Conservation (phyloP, 805 yeast genomes). For the Nakazawaea populi region DNA sequence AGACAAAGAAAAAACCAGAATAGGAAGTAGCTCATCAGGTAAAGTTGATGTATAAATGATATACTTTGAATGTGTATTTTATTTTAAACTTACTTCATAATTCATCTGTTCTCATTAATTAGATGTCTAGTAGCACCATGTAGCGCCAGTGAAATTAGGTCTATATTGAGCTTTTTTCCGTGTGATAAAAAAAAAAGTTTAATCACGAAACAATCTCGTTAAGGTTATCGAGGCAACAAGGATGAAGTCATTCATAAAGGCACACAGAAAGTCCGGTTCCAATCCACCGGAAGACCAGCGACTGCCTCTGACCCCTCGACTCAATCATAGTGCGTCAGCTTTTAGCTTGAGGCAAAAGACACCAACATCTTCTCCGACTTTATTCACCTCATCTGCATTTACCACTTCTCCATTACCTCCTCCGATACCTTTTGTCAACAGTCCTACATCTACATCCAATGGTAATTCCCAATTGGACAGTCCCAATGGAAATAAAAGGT, state of each 20-base stretch:
- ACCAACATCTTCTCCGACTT: slow-evolving; percentile 5
- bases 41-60: background rate
- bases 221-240: background rate
- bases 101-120: background rate
- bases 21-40: background rate
- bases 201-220: background rate
- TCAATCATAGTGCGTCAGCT: slow-evolving; percentile 3
- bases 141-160: background rate
- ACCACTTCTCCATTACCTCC: slow-evolving; percentile 6
- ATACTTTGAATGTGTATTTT: background rate
- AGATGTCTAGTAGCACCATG: background rate
- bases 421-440: background rate
- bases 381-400: slow-evolving; percentile 3
- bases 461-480: background rate
- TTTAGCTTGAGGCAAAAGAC: slow-evolving; percentile 4
- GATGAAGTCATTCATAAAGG: slow-evolving; percentile 26
- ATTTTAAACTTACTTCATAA: background rate
- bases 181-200: background rate
- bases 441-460: background rate
- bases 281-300: slow-evolving; percentile 12
- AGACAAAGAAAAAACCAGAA: slow-evolving; percentile 18
- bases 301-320: background rate
- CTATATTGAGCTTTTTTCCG: background rate
- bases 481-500: background rate
- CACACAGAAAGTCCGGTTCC: slow-evolving; percentile 21